Conservation (phyloP, 1,284 basidiomycete genomes). For the Mycena citricolor region DNA sequence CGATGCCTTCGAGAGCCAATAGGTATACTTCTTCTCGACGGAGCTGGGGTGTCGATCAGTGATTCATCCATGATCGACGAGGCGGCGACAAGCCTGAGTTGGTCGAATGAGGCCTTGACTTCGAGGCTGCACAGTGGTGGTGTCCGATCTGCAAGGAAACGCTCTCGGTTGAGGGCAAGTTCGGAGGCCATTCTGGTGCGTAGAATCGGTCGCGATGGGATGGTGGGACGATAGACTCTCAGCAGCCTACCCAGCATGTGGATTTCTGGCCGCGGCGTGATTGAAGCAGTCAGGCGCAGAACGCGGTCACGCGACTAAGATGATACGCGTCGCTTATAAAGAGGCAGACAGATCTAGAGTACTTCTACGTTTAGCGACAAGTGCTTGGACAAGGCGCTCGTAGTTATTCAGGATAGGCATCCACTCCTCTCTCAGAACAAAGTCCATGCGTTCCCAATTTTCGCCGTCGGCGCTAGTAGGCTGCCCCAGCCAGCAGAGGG, state of each 20-base stretch:
- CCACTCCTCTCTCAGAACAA: conserved; percentile 17
- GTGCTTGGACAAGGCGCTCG: too few relatives aligned
- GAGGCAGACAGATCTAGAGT: too few relatives aligned
- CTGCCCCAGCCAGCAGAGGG: conserved; percentile 48
- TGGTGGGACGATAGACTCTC: conserved; percentile 1
- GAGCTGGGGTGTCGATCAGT: conserved; percentile 38
- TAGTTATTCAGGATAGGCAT: conserved; percentile 12
- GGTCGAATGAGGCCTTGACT: conserved; percentile 63
- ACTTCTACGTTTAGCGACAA: too few relatives aligned
- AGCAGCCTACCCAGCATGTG: too few relatives aligned
- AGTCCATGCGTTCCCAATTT: conserved; percentile 7
- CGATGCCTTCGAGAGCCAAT: conserved; percentile 64
- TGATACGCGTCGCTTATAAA: too few relatives aligned
- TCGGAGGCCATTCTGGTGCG: conserved; percentile 14
- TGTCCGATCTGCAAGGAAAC: conserved; percentile 67
- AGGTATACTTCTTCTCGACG: conserved; percentile 76
- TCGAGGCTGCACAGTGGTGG: conserved; percentile 71
- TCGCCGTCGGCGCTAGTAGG: conserved; percentile 5
- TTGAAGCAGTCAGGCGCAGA: too few relatives aligned
- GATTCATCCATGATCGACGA: neutral
- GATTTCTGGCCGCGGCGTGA: too few relatives aligned
- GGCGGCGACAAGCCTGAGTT: conserved; percentile 50
- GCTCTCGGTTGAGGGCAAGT: conserved; percentile 36
- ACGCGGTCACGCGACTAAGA: too few relatives aligned
- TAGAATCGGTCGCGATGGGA: neutral